These are phyloP conservation scores for Mucor sp. DNA, from an alignment of 371 early-diverging fungal species.

Conservation along the genomic window DNA sequence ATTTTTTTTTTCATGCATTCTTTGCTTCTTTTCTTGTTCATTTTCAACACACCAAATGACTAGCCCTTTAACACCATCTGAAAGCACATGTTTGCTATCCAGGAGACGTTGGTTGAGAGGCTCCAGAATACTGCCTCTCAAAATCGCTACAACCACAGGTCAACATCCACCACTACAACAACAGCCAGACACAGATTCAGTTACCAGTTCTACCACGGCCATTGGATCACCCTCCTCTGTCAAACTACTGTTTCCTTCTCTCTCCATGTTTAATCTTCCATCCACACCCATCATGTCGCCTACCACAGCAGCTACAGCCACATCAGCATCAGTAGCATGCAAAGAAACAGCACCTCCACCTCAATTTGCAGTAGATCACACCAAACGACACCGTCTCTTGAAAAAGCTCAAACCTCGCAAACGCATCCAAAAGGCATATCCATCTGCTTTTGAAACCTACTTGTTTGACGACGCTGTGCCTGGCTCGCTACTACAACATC, in stretches of 20 bases:
- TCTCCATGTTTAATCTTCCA: conserved; percentile 36
- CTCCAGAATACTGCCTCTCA: conserved; percentile 7
- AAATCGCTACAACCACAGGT: conserved; percentile 59
- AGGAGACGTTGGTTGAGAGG: conserved; percentile 15
- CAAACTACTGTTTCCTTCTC: conserved; percentile 38
- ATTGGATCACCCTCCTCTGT: conserved; percentile 21
- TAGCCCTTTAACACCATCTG: neutral
- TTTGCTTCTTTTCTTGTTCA: neutral
- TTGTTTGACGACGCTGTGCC: conserved; percentile 24
- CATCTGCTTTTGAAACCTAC: conserved; percentile 27
- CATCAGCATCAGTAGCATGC: neutral
- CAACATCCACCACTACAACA: conserved; percentile 44
- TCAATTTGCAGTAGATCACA: conserved; percentile 27
- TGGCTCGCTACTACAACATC: neutral
- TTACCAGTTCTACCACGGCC: conserved; percentile 26
- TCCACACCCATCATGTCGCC: neutral
- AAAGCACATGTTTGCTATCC: conserved; percentile 8
- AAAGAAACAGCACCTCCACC: conserved; percentile 21
- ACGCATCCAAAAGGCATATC: conserved; percentile 21
- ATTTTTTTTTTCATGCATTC: neutral
- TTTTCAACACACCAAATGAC: neutral
- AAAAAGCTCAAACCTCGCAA: conserved; percentile 6
- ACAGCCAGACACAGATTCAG: conserved; percentile 5
- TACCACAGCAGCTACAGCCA: neutral
- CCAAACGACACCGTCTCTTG: neutral